These are phyloP conservation scores for Puccinia polysora DNA, from an alignment of 1,284 basidiomycete species.

Conservation along the genomic window DNA sequence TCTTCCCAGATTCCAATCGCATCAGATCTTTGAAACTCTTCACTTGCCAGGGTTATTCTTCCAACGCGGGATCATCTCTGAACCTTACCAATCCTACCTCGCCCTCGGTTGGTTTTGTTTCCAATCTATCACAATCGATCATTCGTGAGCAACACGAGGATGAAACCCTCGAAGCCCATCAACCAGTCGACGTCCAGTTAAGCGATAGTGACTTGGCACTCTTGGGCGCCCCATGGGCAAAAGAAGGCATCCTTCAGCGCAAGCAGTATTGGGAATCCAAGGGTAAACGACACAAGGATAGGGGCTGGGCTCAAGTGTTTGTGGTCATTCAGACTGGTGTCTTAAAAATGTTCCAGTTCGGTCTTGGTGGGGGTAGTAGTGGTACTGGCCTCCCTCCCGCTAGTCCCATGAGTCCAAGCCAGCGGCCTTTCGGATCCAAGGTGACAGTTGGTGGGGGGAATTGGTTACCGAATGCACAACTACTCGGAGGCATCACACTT, in stretches of 20 bases:
- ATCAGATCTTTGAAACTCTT: conserved; percentile 43
- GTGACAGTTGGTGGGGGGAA: conserved; percentile 82
- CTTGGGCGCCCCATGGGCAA: conserved; percentile 94
- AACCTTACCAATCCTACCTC: conserved; percentile 40
- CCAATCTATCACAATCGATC: conserved; percentile 89
- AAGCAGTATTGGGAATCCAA: conserved; percentile 88
- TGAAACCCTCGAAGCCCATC: conserved; percentile 68
- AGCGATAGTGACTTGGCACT: conserved; percentile 90
- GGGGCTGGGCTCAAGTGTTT: conserved; percentile 74
- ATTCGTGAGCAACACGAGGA: conserved; percentile 91
- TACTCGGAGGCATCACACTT: conserved; percentile 73
- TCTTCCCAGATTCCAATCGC: not conserved
- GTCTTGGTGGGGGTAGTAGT: conserved; percentile 22
- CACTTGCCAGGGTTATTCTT: conserved; percentile 43
- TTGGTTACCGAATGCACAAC: conserved; percentile 88
- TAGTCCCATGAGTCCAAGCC: conserved; percentile 1
- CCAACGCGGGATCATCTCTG: conserved; percentile 39
- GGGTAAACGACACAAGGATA: conserved; percentile 75
- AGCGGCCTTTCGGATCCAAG: conserved; percentile 56
- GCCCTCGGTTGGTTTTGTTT: conserved; percentile 79
- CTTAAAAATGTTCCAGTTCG: conserved; percentile 74
- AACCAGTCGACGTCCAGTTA: conserved; percentile 60
- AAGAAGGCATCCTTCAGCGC: conserved; percentile 88
- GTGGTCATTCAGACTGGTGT: conserved; percentile 91
- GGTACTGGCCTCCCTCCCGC: conserved; percentile 53